Evolutionary conservation across 2,329 filamentous ascomycete species (phyloP), one percentile per base, ranked within the genome.

Genomic region (Penicillium crustosum): DNA sequence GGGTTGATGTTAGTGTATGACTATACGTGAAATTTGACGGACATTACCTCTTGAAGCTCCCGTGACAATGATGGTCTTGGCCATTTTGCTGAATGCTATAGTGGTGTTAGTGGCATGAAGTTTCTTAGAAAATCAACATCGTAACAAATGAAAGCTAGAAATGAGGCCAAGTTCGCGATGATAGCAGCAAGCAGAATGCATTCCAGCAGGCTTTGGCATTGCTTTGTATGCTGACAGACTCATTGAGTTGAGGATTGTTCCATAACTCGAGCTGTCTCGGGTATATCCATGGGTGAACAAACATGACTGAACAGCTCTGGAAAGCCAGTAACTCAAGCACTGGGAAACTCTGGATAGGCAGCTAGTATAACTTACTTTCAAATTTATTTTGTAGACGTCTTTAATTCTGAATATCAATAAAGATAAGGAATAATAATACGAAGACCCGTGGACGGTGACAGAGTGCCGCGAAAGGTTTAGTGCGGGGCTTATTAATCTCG

Each of bases 1-100:
- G 44, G 39, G 44, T 12, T 19, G 4, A 21, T 58, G 33, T 64
- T 19, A 61, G 48, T 47, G 21, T 15, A 39, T 48, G 13, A 8
- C 13, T 25, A 33, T 21, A n/a, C 39, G 55, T 10, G 35, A 36
- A 13, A 19, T 31, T 25, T 38, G 53, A 25, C 17, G 31, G 21
- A 8, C 9, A 13, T 1, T 49, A 82, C 85, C 86, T 76, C 84
- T 78, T 2, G 85, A 87, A 57, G 86, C 86, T 55, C 86, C 86
- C 1, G 86, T 88, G 27, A 93, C 79, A 59, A 92, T 86, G 68
- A 92, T 84, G 23, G 85, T 86, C 71, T 90, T 89, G 8, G 82
- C 52, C 77, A 83, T 81, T 49, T 66, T 43, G 19, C 45, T 59
- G n/a, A 35, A 35, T n/a, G 45, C 55, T 61, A 41, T 10, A 6